Base-by-base conservation (phyloP, 768 basidiomycete genomes). In the Paxillus involutus region DNA sequence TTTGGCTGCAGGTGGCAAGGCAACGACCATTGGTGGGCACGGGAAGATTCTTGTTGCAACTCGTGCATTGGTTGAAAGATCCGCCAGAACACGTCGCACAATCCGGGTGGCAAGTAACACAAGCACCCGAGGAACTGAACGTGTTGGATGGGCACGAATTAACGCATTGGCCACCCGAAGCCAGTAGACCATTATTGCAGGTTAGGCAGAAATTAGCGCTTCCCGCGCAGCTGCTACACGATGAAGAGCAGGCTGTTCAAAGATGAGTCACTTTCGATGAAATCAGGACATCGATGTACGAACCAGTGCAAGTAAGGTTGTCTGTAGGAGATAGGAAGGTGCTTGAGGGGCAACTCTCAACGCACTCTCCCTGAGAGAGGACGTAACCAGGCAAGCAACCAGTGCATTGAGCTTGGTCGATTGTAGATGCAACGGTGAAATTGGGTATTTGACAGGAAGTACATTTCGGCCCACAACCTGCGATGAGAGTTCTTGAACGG, bases 381-480 rank as follows among this genome's bases (percentile, higher is more conserved):
- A 89, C 80, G 49, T 77, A 85, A 13, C 92, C 92, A 33, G 89
- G 84, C 35, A 94, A 64, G 68, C 93, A 95, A 2, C 78, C 84
- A 12, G 86, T 89, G 65, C 92, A 94, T 60, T 90, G 82, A 3
- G 82, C 74, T 50, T 88, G 77, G 51, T 79, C 71, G 44, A 85
- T 71, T 0, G 84, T 86, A 14, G 91, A 91, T 2, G 80, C 80
- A 11, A 79, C 76, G 55, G 66, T 86, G 66, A 94, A 94, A 59
- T 79, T 82, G 6, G 88, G 76, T 56, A 91, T 90, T 51, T 77
- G 73, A 73, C 93, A 95, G 3, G 82, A 75, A 9, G 87, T 88
- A 65, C 92, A 95, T 67, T 88, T 88, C 2, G 88, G 75, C 8
- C 91, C 91, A 66, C 94, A 94, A 51, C 81, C 91, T 94, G 59